Evolutionary conservation across 2,329 filamentous ascomycete genomes (phyloP).

Genomic region (Rhynchosporium secalis): DNA sequence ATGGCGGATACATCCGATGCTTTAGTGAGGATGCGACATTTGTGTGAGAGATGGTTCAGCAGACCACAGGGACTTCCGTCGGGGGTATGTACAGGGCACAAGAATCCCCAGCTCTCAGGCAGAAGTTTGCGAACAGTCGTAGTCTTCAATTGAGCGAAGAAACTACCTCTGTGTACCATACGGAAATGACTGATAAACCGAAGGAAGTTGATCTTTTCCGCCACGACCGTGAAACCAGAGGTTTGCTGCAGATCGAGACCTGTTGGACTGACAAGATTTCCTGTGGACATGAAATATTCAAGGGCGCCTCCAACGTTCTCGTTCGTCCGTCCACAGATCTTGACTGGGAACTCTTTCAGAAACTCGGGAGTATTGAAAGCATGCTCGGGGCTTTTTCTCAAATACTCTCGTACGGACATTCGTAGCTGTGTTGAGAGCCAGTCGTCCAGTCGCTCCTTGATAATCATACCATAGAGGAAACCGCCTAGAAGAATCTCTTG

Average conservation of each 20-base stretch:
- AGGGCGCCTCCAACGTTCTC: constrained; percentile 85
- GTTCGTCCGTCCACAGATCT: constrained; percentile 78
- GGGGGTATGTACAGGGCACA: constrained; percentile 96
- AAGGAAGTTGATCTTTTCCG: constrained; percentile 98
- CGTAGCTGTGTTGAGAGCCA: constrained; percentile 64
- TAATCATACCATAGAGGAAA: constrained; percentile 89
- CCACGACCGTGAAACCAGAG: constrained; percentile 93
- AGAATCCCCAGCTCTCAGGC: constrained; percentile 96
- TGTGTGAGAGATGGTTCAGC: constrained; percentile 92
- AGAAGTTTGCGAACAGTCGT: constrained; percentile 94
- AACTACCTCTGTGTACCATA: constrained; percentile 98
- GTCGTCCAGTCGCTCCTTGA: constrained; percentile 94
- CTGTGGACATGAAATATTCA: constrained; percentile 95
- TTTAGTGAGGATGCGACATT: constrained; percentile 83
- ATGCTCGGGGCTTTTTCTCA: constrained; percentile 57
- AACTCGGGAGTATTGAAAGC: constrained; percentile 79
- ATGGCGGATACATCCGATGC: constrained; percentile 73
- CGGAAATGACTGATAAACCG: constrained; percentile 99
- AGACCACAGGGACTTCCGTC: constrained; percentile 94
- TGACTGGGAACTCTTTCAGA: constrained; percentile 72
- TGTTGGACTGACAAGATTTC: constrained; percentile 87
- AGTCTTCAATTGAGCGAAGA: constrained; percentile 97
- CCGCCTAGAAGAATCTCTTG: constrained; percentile 93
- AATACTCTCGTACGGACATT: constrained; percentile 55
- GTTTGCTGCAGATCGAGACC: constrained; percentile 93